Evolutionary conservation across 768 basidiomycete genomes (phyloP), one percentile per base, ranked within the genome.

Genomic region (Tricholoma matsutake): DNA sequence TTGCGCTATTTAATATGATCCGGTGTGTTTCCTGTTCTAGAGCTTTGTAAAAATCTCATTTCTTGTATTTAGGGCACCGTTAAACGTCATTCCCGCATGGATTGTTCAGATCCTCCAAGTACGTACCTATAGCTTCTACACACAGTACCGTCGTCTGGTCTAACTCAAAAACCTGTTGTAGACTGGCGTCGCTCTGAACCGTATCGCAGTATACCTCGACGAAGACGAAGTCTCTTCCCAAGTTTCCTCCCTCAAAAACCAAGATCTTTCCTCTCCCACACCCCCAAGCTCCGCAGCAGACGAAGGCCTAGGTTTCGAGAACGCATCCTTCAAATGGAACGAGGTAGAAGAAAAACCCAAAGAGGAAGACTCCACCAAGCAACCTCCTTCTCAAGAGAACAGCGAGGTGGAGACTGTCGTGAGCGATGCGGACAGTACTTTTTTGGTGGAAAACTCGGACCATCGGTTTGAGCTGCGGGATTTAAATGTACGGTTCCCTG

Each of bases 1-100:
- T 97, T 35, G 84, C 92, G 0, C 72, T 96, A 45, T 96, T 96
- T 73, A 80, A 80, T 51, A 94, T 97, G 94, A 80, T 97, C 67
- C 82, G 86, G 82, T 86, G 65, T n/a, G 75, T 63, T 63, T 37
- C 20, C 5, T 16, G 29, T 45, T 35, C 54, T 6, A 32, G 25
- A 47, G 43, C 35, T 62, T 16, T 29, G 43, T 29, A 25, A 20
- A 39, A 49, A 54, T 11, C 18, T 4, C 18, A 16, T 14, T 25
- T 28, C 3, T 14, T 49, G 8, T 25, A 4, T 13, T 47, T 56
- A 86, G 88, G 32, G 70, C 78, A 18, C 93, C 94, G 0, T 75
- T 95, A 51, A 91, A 91, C 65, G 81, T 91, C 29, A 86, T 96
- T 53, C 94, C 94, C 0, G 77, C 84, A 7, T 94, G 85, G 81